Evolutionary conservation across 2,329 filamentous ascomycete species (phyloP).

Genomic region (Acarospora socialis): DNA sequence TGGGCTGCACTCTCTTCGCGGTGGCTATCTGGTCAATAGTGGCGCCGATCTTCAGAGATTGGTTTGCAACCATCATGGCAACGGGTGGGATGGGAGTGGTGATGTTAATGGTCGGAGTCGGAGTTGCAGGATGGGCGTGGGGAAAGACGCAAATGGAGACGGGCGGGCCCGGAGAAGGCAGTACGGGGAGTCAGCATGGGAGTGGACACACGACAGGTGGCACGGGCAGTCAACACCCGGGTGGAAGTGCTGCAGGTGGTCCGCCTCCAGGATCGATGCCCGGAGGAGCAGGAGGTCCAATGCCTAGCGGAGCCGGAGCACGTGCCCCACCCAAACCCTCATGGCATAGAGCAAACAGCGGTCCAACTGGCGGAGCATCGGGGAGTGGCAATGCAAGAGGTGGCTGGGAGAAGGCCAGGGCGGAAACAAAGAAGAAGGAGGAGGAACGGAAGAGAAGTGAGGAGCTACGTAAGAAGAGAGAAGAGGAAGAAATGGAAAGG

Average conservation of each 20-base stretch:
- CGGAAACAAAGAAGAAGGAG: constrained; percentile 13
- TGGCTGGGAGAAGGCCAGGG: constrained; percentile 12
- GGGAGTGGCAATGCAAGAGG: constrained; percentile 9
- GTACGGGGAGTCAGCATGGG: constrained; percentile 9
- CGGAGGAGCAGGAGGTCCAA: neutral
- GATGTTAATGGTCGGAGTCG: constrained; percentile 58
- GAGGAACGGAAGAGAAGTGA: constrained; percentile 12
- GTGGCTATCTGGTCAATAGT: constrained; percentile 60
- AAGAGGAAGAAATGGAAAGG: constrained; percentile 17
- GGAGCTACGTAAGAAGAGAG: constrained; percentile 22
- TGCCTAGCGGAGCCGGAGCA: constrained; percentile 8
- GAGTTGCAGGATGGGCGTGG: constrained; percentile 62
- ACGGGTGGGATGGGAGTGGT: constrained; percentile 60
- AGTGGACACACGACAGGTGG: too few relatives aligned
- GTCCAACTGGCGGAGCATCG: constrained; percentile 4
- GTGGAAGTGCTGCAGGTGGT: neutral
- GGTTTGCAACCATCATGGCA: constrained; percentile 57
- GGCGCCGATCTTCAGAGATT: constrained; percentile 57
- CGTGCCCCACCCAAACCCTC: constrained; percentile 10
- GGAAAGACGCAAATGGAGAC: constrained; percentile 49
- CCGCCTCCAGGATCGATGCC: neutral
- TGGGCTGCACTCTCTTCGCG: constrained; percentile 58
- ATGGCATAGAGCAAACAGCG: constrained; percentile 12
- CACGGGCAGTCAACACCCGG: neutral
- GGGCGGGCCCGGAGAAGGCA: constrained; percentile 19